Base-by-base conservation (phyloP, 805 yeast species). In the Yarrowia sp. region DNA sequence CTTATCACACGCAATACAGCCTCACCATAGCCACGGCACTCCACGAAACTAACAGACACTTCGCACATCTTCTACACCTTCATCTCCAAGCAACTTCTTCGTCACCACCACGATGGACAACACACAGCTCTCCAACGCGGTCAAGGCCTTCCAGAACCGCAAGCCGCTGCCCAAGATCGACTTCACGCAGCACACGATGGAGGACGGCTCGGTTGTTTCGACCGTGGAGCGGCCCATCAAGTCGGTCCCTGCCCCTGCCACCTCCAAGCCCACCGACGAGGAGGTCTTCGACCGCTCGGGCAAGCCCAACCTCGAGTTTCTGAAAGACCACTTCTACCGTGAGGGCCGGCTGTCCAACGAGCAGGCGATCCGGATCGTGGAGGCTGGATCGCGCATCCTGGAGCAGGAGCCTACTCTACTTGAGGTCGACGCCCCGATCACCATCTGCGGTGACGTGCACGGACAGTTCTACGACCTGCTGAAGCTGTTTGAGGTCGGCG, bases 401-500 rank as follows among this genome's bases (percentile, higher is more conserved):
- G 71, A 80, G 13, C 71, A 74, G 36, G 98, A 93, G 70, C 96
- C 97, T 6, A 93, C 88, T 68, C 71, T 93, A 67, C 76, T 93
- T 58, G 80, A 80, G 18, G 87, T 94, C 1, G 92, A 91, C 2
- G 96, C 97, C 0, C 99, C 98, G 0, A 89, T 94, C 56, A 90
- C 97, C 0, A 88, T 94, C 10, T 94, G 96, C 68, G 99, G 99
- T 66, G 99, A 94, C 73, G 93, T 97, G 0, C 99, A 94, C 72
- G 99, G 99, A 42, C 99, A 94, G 74, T 91, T 87, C 71, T 93
- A 82, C 70, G 99, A 94, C 71, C 84, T 94, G 61, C 74, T 93
- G 68, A 86, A 91, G 71, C 80, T 94, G 61, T 93, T 94, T 73
- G 73, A 80, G 35, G 79, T 72, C 41, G 91, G 84, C 70, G 98